Evolutionary conservation across 768 basidiomycete species (phyloP), one percentile per base, ranked within the genome.

Genomic region (Trichaptum fuscoviolaceum): DNA sequence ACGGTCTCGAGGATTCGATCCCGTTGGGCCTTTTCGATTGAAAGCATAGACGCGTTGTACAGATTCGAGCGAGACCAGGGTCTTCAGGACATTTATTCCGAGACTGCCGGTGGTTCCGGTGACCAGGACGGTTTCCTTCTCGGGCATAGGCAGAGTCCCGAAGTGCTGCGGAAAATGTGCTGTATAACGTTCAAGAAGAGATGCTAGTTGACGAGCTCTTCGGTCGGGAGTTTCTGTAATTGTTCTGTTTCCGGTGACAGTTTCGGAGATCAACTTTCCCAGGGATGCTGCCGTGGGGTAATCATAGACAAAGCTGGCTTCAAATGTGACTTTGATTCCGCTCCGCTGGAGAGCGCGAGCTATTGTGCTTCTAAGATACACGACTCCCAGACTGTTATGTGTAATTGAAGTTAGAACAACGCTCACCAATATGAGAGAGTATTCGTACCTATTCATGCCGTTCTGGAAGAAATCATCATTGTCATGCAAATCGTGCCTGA

Each of bases 251-350:
- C 66, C 26, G 18, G 30, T 35, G 30, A n/a, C 70, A 63, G 20
- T 65, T 74, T 63, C 72, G 71, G 60, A 76, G 25, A 74, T 63
- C 66, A 70, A 76, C 8, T 18, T 67, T 67, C 65, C 34, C 62
- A 73, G 72, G 4, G 72, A 63, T 6, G 69, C 66, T 23, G 83
- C 77, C 1, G 80, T 80, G 1, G 83, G 82, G 27, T 81, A 72
- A 24, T 73, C 71, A 52, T 77, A 78, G 1, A 85, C 76, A 64
- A 80, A 67, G 61, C 73, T 73, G 8, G 69, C 1, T 71, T 68
- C 26, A 68, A 67, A 0, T 67, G 71, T 27, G 73, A 70, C 6
- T 68, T 18, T 23, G 69, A 62, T 1, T 71, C 58, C 58, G 17
- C 64, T 66, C 25, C 69, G 65, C 17, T 71, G 61, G 6, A 75